A percentile compares a stretch with the other conserved stretches of the same genome.
phyloP scores from a whole-genome alignment of 2,329 filamentous ascomycete species.

The Ceratocystis huliohia region DNA sequence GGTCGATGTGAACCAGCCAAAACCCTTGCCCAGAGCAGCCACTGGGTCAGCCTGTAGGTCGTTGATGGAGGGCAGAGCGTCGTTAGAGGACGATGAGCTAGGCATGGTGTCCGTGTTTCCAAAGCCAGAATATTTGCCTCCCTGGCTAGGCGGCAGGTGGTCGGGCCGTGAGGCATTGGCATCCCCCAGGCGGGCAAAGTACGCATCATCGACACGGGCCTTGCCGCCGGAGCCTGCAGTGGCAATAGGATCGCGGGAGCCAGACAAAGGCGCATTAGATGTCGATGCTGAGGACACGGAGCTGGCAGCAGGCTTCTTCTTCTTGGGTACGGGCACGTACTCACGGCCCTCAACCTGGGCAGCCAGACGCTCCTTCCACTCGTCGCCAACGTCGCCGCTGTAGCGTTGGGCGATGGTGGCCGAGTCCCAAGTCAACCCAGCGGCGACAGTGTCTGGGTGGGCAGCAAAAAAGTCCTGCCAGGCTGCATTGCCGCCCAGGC shows the following conservation, averaged over 20 bases:
- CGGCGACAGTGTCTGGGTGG: conserved; percentile 52
- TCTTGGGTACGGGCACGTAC: conserved; percentile 63
- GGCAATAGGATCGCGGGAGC: conserved; percentile 17
- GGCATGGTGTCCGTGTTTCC: conserved; percentile 73
- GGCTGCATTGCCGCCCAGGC: conserved; percentile 73
- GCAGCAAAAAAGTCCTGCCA: conserved; percentile 81
- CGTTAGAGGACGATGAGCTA: conserved; percentile 30
- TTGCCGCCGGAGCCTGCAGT: conserved; percentile 29
- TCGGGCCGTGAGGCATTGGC: conserved; percentile 69
- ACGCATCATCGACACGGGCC: conserved; percentile 65
- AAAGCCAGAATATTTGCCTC: conserved; percentile 85
- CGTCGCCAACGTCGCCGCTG: conserved; percentile 77
- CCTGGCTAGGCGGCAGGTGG: conserved; percentile 69
- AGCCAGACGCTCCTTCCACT: conserved; percentile 82
- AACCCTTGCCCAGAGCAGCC: conserved; percentile 76
- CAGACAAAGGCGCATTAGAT: conserved; percentile 25
- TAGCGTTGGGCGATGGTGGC: conserved; percentile 85
- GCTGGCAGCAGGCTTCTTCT: conserved; percentile 31
- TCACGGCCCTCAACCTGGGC: conserved; percentile 80
- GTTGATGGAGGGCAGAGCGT: conserved; percentile 54
- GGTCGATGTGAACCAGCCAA: conserved; percentile 84
- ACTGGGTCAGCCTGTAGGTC: conserved; percentile 87
- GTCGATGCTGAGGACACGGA: conserved; percentile 26
- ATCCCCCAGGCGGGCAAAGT: conserved; percentile 73
- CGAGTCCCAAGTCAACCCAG: conserved; percentile 64